Conservation (phyloP, 2,329 filamentous ascomycete genomes). For the Pseudocercospora fijiensis region DNA sequence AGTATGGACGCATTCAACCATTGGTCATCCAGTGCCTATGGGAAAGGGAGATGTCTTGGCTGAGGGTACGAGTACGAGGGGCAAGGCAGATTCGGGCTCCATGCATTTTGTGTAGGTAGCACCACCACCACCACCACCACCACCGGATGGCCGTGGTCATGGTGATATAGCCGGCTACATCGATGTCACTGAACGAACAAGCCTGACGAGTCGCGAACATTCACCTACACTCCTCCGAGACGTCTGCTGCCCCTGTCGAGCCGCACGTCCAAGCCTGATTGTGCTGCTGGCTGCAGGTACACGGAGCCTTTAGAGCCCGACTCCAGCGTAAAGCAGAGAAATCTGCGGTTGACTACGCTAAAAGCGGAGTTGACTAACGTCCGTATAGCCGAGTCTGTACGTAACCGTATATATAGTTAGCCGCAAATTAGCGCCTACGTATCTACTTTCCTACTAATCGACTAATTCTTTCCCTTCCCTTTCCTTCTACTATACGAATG, state of each 20-base stretch:
- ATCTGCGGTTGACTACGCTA: no score
- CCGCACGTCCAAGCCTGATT: background rate
- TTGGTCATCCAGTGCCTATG: background rate
- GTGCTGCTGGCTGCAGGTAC: constrained; percentile 1
- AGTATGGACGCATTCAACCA: background rate
- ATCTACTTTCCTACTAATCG: no score
- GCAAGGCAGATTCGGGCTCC: background rate
- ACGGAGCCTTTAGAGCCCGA: background rate
- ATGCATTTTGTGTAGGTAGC: background rate
- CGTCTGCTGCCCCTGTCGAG: background rate
- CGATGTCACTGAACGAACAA: background rate
- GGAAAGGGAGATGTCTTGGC: background rate
- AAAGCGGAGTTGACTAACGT: no score
- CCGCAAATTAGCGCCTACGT: no score
- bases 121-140: background rate
- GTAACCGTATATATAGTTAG: no score
- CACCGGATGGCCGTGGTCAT: background rate
- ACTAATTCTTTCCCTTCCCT: no score
- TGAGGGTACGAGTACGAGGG: background rate
- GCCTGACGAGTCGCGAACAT: background rate
- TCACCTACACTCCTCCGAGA: background rate
- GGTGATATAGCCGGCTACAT: background rate
- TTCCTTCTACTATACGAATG: no score
- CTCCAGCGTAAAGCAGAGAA: no score
- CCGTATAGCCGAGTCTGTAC: no score